phyloP scores from a whole-genome alignment of 2,329 filamentous ascomycete genomes.

The Trichoderma semiorbis region DNA sequence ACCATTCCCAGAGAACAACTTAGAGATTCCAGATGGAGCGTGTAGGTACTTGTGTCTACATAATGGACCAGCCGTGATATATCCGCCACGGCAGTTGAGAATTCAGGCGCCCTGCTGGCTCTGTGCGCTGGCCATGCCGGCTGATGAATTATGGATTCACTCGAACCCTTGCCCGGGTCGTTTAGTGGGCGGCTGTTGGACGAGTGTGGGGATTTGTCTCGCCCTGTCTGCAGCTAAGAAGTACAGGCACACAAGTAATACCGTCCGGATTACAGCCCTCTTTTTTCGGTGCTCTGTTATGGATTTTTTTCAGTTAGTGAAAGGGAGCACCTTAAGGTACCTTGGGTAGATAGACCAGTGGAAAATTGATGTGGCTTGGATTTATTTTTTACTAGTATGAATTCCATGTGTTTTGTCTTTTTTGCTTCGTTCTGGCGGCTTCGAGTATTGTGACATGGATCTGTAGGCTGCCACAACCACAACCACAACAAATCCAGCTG shows the following conservation, averaged over 20 bases:
- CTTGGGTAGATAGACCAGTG: background rate
- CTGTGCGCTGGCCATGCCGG: conserved; percentile 7
- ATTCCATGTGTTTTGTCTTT: background rate
- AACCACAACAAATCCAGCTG: background rate
- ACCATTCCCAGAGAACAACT: background rate
- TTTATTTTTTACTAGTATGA: background rate
- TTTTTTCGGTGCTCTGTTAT: background rate
- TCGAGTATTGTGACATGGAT: background rate
- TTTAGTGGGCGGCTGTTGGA: conserved; percentile 5
- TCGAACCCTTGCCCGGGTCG: background rate
- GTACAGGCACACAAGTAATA: background rate
- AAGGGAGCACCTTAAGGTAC: background rate
- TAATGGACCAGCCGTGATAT: background rate
- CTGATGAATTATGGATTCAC: background rate
- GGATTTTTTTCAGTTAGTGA: background rate
- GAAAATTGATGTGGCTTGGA: background rate
- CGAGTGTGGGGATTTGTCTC: background rate
- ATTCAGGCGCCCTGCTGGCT: background rate
- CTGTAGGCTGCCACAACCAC: background rate
- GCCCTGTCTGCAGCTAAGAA: conserved; percentile 4
- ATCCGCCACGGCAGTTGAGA: background rate
- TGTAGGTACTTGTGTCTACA: background rate
- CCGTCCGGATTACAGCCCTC: background rate
- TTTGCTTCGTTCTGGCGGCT: background rate
- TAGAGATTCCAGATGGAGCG: background rate